Base-by-base conservation (phyloP, 106 monocot genomes). In the Dendrobium chrysotoxum region DNA sequence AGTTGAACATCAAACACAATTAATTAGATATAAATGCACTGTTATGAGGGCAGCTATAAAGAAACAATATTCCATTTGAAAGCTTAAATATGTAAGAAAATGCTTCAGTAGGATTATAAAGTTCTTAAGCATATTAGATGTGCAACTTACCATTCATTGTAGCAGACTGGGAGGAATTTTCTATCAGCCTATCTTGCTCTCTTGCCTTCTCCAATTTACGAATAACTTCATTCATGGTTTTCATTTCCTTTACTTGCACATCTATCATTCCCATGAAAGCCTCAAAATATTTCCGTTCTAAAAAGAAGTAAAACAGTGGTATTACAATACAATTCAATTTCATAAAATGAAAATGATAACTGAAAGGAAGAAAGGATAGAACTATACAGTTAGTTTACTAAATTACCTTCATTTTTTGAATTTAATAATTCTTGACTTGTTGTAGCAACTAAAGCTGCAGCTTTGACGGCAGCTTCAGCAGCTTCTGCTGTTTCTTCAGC, bases 161-260 rank as follows among this genome's bases (percentile, higher is more conserved):
- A 41, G 86, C 75, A 78, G 81, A 77, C 28, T 87, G 85, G 10
- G 82, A 75, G 55, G 88, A 72, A 1, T 81, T 88, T 46, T 82
- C 82, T 35, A 86, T 76, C 77, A 76, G n/a, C 50, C 84, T 90
- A 5, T 90, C 81, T 53, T 87, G 73, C 11, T 97, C 86, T 67
- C 67, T 88, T 78, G 53, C 81, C 77, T 40, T 78, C 83, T 88
- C 91, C 81, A 96, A 84, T 28, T 77, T 90, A 38, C 77, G 84
- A 45, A 98, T 85, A 83, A 89, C 82, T 78, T 88, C 89, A 26
- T 87, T 80, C 90, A 97, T 92, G 25, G 88, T 85, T 75, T 94
- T 94, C 86, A 97, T 89, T 82, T 92, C 97, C 85, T 97, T 88
- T 66, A 92, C 83, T 92, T 97, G 97, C 0, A 85, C 78, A 84